Conservation (phyloP, 352 stramenopile genomes). For the Phytophthora podocarpi region DNA sequence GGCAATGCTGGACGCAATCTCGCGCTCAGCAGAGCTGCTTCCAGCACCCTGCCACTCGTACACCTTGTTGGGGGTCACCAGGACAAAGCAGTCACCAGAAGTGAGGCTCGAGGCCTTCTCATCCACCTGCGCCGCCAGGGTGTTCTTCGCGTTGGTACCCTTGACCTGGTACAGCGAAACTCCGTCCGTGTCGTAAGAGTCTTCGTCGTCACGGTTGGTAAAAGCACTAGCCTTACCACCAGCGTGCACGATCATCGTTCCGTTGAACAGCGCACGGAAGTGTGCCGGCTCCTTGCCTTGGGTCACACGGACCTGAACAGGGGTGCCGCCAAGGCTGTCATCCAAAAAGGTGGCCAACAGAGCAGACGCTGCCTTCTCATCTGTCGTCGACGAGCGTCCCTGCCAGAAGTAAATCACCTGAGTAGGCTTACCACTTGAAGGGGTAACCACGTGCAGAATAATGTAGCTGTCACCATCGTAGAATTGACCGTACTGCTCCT, state of each 20-base stretch:
- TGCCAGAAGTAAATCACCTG: constrained; percentile 95
- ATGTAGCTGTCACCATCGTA: constrained; percentile 97
- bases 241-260: constrained; percentile 89
- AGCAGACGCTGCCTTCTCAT: constrained; percentile 86
- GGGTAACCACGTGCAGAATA: constrained; percentile 84
- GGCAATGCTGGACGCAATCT: constrained; percentile 65
- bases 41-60: constrained; percentile 83
- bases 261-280: constrained; percentile 91
- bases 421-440: constrained; percentile 62
- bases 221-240: constrained; percentile 92
- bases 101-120: constrained; percentile 84
- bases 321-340: constrained; percentile 81
- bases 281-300: constrained; percentile 90
- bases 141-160: constrained; percentile 87
- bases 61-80: constrained; percentile 73
- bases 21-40: constrained; percentile 68
- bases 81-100: constrained; percentile 87
- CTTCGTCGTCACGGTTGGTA: constrained; percentile 72
- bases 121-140: constrained; percentile 82
- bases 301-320: constrained; percentile 86
- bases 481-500: constrained; percentile 90
- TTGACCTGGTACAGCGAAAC: constrained; percentile 92
- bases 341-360: constrained; percentile 78
- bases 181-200: constrained; percentile 89
- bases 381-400: constrained; percentile 81